A percentile compares a stretch with the other conserved stretches of the same genome.
Conservation (phyloP, 1,139 yeast genomes). For the Lizanozyma gosingica region DNA sequence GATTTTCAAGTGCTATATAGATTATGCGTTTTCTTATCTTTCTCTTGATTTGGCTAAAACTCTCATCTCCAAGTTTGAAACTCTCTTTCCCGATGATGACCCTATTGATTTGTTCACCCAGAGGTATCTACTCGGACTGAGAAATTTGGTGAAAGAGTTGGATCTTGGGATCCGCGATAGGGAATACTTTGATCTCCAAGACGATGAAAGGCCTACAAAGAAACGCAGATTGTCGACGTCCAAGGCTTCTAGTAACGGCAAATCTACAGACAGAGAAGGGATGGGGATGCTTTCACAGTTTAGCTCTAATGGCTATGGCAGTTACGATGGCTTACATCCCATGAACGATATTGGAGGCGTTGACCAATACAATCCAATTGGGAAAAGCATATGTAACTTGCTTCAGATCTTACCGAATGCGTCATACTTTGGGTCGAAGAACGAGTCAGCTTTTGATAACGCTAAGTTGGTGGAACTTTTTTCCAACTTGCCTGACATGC, state of each 20-base stretch:
- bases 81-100: slow-evolving; percentile 37
- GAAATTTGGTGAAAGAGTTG: slow-evolving; percentile 23
- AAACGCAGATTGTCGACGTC: background rate
- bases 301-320: slow-evolving; percentile 4
- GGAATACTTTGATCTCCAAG: background rate
- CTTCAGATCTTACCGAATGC: slow-evolving; percentile 36
- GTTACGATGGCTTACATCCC: too few species aligned
- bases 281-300: background rate
- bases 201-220: background rate
- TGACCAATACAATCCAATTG: slow-evolving; percentile 23
- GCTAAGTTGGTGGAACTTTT: slow-evolving; percentile 34
- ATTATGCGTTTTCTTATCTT: slow-evolving; percentile 19
- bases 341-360: slow-evolving; percentile 5
- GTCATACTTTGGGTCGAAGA: slow-evolving; percentile 33
- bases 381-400: slow-evolving; percentile 28
- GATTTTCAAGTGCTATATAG: slow-evolving; percentile 19
- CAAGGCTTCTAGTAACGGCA: slow-evolving; percentile 2
- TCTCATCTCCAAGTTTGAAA: slow-evolving; percentile 30
- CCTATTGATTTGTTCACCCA: slow-evolving; percentile 32
- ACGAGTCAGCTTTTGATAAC: slow-evolving; percentile 31
- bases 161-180: slow-evolving; percentile 20
- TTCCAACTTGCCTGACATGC: slow-evolving; percentile 27
- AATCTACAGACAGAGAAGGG: background rate
- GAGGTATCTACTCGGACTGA: slow-evolving; percentile 25
- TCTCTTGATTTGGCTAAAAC: slow-evolving; percentile 34